Conservation (phyloP, 2,329 filamentous ascomycete genomes). For the Cytospora piceicola region DNA sequence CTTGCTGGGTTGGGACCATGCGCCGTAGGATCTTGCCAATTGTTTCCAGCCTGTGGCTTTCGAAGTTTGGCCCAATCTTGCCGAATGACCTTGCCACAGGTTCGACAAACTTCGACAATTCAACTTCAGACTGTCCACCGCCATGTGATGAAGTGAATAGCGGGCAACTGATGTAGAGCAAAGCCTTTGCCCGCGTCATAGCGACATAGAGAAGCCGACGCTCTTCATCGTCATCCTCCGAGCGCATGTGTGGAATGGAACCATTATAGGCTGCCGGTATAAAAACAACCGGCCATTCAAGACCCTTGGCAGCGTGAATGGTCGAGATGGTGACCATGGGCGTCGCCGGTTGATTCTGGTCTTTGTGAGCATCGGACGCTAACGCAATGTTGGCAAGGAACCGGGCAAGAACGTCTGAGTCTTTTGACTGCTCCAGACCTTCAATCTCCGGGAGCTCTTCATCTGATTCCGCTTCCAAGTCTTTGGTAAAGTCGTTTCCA, state of each 20-base stretch:
- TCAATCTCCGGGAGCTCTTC: conserved; percentile 70
- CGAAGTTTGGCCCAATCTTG: conserved; percentile 71
- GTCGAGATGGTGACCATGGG: conserved; percentile 87
- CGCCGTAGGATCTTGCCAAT: conserved; percentile 74
- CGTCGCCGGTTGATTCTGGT: conserved; percentile 58
- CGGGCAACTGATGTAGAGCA: conserved; percentile 86
- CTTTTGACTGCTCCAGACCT: conserved; percentile 69
- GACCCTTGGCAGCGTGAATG: conserved; percentile 92
- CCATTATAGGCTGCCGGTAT: conserved; percentile 88
- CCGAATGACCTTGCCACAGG: conserved; percentile 55
- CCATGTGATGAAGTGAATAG: conserved; percentile 63
- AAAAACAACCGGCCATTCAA: conserved; percentile 97
- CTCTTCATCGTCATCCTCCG: conserved; percentile 87
- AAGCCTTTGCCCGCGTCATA: conserved; percentile 88
- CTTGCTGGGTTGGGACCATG: conserved; percentile 57
- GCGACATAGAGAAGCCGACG: conserved; percentile 89
- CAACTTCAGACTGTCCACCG: conserved; percentile 57
- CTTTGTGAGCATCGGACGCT: conserved; percentile 75
- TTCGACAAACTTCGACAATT: conserved; percentile 73
- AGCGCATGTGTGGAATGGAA: conserved; percentile 84
- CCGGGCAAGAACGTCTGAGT: conserved; percentile 66
- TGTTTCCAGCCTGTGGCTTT: conserved; percentile 62
- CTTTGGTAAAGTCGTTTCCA: conserved; percentile 69
- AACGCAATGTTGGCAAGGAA: conserved; percentile 91
- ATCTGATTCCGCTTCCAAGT: conserved; percentile 50